Conservation (phyloP, 208 protist species). For the Sergeia podlipaevii region DNA sequence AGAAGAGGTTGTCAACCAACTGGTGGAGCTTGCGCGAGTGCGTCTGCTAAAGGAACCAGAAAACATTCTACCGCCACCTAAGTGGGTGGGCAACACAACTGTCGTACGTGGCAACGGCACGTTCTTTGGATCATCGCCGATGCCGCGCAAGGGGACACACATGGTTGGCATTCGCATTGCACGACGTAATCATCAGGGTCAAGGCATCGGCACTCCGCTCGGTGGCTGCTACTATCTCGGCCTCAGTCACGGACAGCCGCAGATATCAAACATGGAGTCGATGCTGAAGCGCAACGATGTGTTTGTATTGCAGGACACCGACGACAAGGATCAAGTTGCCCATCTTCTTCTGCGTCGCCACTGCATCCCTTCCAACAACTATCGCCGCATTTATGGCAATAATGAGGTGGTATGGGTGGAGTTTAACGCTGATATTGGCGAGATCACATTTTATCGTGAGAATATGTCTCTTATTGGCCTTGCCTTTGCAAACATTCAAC, state of each 20-base stretch:
- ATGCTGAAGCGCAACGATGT: constrained; percentile 75
- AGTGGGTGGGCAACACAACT: constrained; percentile 48
- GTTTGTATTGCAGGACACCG: constrained; percentile 85
- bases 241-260: constrained; percentile 64
- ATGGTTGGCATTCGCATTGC: constrained; percentile 82
- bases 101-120: constrained; percentile 67
- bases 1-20: constrained; percentile 51
- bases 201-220: constrained; percentile 63
- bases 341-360: constrained; percentile 67
- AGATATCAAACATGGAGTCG: constrained; percentile 58
- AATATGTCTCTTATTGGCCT: constrained; percentile 81
- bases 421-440: constrained; percentile 81
- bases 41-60: constrained; percentile 29
- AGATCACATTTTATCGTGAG: constrained; percentile 87
- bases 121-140: constrained; percentile 62
- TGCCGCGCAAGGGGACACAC: constrained; percentile 63
- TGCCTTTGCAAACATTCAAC: constrained; percentile 77
- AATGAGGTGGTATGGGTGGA: constrained; percentile 88
- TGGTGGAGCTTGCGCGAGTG: constrained; percentile 55
- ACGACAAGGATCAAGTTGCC: constrained; percentile 83
- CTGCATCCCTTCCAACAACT: constrained; percentile 67
- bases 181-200: constrained; percentile 49
- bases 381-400: constrained; percentile 79
- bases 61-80: constrained; percentile 30
- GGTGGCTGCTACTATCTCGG: constrained; percentile 90